Conservation (phyloP, 305 asterid species). For the Fraxinus latifolia region DNA sequence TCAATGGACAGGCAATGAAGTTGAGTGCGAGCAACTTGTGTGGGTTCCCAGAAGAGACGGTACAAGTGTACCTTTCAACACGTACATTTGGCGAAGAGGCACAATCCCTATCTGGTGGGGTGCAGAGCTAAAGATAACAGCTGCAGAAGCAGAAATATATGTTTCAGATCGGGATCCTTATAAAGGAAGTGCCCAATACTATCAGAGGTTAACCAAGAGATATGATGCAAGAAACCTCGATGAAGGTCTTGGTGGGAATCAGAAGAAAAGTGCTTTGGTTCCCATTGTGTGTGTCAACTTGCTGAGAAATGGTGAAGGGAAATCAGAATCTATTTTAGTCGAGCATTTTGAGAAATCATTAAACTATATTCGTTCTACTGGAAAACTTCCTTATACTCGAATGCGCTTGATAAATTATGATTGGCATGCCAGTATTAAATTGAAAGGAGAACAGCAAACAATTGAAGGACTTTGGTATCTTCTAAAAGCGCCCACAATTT, state of each 20-base stretch:
- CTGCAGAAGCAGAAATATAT: conserved; percentile 99
- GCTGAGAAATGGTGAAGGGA: conserved; percentile 85
- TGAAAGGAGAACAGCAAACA: conserved; percentile 94
- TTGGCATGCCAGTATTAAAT: conserved; percentile 97
- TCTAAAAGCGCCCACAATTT: conserved; percentile 79
- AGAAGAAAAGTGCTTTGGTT: conserved; percentile 75
- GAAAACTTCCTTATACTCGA: conserved; percentile 78
- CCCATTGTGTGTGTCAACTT: conserved; percentile 91
- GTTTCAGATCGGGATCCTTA: conserved; percentile 86
- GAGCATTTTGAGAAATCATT: conserved; percentile 93
- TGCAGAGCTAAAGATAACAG: conserved; percentile 92
- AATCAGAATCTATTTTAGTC: conserved; percentile 88
- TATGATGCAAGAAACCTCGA: conserved; percentile 77
- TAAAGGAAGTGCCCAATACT: conserved; percentile 84
- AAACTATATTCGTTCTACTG: conserved; percentile 65
- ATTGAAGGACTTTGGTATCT: conserved; percentile 99
- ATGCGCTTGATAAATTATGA: conserved; percentile 91
- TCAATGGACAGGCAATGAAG: conserved; percentile 85
- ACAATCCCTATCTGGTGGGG: conserved; percentile 99
- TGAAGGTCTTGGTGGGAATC: conserved; percentile 54
- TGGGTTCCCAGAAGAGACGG: conserved; percentile 82
- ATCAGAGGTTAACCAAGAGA: conserved; percentile 87
- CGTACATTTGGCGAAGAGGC: conserved; percentile 96
- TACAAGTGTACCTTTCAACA: conserved; percentile 84
- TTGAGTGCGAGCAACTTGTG: conserved; percentile 95